Base-by-base conservation (phyloP, 2,329 filamentous ascomycete species). In the Diaporthe batatas region DNA sequence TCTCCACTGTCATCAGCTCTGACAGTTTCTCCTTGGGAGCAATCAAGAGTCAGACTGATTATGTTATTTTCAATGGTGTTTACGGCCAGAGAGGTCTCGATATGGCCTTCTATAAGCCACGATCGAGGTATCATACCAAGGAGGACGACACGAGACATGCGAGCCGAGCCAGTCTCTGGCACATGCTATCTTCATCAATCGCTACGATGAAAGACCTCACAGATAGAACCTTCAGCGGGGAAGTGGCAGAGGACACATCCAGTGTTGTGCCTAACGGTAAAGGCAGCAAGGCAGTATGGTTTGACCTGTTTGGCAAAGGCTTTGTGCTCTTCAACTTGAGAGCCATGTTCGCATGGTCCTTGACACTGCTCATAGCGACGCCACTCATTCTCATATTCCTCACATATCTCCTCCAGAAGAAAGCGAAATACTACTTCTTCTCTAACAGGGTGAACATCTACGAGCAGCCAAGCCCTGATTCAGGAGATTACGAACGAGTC, bases 391-490 rank as follows among this genome's bases (percentile, higher is more conserved):
- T 98, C 32, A 85, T 94, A 18, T 80, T 91, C 3, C 85, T 96
- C 2, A 91, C 92, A 10, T 90, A 93, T 72, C 79, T 93, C 34
- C 86, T 98, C 5, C 86, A 89, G 57, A 90, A 90, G 73, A 85
- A 87, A 11, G 94, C 95, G 81, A 98, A 94, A 84, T 94, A 95
- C 84, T 99, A 98, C 82, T 90, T 96, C 72, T 97, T 98, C 80
- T 89, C 93, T 6, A 88, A 91, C 68, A 85, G 83, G 32, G 82
- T 87, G 75, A 83, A 84, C 73, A 88, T 89, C 71, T 86, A 88
- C 67, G 88, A 90, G 71, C 85, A 90, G n/a, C 86, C 90, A 75
- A 89, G 53, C 29, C 34, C 58, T 44, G 58, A 51, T 44, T 65
- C 58, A 29, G 62, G 54, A 34, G 74, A 88, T 59, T 85, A 89